Evolutionary conservation across 1,284 basidiomycete species (phyloP).

Genomic region (Trametes polyzona): DNA sequence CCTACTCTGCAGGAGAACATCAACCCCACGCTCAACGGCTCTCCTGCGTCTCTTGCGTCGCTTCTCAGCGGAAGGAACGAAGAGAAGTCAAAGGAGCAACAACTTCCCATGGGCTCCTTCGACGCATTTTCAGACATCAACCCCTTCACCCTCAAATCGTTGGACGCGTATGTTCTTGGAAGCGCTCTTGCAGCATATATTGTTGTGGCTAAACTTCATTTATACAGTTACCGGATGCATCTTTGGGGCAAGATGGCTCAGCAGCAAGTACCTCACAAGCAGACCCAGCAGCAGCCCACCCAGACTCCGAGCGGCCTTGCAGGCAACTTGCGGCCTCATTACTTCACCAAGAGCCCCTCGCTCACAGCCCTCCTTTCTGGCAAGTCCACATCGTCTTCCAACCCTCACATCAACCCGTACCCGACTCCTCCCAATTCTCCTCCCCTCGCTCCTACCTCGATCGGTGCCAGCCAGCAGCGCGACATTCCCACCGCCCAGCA

Average conservation of each 20-base stretch:
- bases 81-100: slow-evolving; percentile 31
- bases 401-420: slow-evolving; percentile 30
- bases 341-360: slow-evolving; percentile 44
- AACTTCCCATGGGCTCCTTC: slow-evolving; percentile 41
- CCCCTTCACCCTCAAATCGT: slow-evolving; percentile 80
- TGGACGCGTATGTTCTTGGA: slow-evolving; percentile 64
- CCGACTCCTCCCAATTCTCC: slow-evolving; percentile 38
- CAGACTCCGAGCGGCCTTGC: slow-evolving; percentile 51
- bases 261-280: slow-evolving; percentile 32
- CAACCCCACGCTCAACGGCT: slow-evolving; percentile 72
- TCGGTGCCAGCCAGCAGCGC: slow-evolving; percentile 14
- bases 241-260: slow-evolving; percentile 83
- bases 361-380: slow-evolving; percentile 54
- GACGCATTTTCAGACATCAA: slow-evolving; percentile 77
- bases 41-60: slow-evolving; percentile 18
- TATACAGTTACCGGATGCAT: slow-evolving; percentile 74
- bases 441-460: slow-evolving; percentile 23
- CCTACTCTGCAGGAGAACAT: slow-evolving; percentile 74
- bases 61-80: slow-evolving; percentile 18
- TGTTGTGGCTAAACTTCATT: slow-evolving; percentile 7
- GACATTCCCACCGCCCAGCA: slow-evolving; percentile 42
- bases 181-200: background rate
- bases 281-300: slow-evolving; percentile 28
- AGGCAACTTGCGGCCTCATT: slow-evolving; percentile 56
- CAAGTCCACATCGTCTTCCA: slow-evolving; percentile 37